Percentiles rank a stretch among this genome's conserved stretches.
Evolutionary conservation across 129 eudicot species (phyloP).

Genomic region (Deinandra increscens): DNA sequence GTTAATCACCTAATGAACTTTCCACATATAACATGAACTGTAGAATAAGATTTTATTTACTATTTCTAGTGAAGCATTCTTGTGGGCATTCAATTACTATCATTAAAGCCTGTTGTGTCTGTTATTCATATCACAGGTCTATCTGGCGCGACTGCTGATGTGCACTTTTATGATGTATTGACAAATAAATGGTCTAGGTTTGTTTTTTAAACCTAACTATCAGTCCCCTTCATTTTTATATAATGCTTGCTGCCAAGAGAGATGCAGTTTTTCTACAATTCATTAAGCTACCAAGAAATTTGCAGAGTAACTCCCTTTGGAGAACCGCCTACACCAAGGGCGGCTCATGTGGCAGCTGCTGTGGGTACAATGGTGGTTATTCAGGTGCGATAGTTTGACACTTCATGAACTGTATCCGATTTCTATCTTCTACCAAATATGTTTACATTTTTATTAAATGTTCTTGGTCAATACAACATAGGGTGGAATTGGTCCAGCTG

Average conservation of each 20-base stretch:
- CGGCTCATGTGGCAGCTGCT: constrained; percentile 98
- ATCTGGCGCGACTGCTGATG: constrained; percentile 97
- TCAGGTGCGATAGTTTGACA: constrained; percentile 53
- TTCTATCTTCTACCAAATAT: neutral
- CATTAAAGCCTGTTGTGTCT: no score
- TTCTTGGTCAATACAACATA: constrained; percentile 28
- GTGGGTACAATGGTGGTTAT: constrained; percentile 99
- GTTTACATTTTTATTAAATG: neutral
- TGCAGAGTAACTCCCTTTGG: constrained; percentile 91
- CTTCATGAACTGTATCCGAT: neutral
- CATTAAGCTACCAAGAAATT: neutral
- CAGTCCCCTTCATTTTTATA: neutral
- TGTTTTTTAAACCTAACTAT: constrained; percentile 5
- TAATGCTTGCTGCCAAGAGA: neutral
- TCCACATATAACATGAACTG: neutral
- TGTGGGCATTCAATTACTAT: no score
- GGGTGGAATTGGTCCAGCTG: constrained; percentile 99
- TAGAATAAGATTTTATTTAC: no score
- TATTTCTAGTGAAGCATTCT: no score
- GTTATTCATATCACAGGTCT: constrained; percentile 59
- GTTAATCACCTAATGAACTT: neutral
- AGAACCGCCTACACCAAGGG: constrained; percentile 99
- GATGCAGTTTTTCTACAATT: constrained; percentile 9
- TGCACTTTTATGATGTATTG: constrained; percentile 90
- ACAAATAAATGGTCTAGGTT: constrained; percentile 98